A percentile compares a stretch with the other conserved stretches of the same genome.
Evolutionary conservation across 2,329 filamentous ascomycete species (phyloP).

Genomic region (Karstenula rhodostoma): DNA sequence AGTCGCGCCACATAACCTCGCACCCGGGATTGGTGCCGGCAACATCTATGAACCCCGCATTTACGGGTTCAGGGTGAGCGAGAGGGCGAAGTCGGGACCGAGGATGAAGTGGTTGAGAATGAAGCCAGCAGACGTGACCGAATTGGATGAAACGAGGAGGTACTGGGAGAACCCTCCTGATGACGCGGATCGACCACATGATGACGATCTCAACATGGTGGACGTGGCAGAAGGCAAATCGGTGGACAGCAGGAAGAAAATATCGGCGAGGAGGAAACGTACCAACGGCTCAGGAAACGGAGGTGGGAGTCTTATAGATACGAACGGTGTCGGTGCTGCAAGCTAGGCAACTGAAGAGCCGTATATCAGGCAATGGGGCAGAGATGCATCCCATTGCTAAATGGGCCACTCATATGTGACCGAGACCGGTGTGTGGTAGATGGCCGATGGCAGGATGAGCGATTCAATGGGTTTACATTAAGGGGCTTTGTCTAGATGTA

Average conservation of each 20-base stretch:
- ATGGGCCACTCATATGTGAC: not conserved
- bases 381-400: not conserved
- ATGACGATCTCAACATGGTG: conserved; percentile 51
- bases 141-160: conserved; percentile 76
- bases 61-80: conserved; percentile 94
- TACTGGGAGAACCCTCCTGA: conserved; percentile 57
- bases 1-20: conserved; percentile 84
- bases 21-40: conserved; percentile 80
- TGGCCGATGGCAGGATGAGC: not conserved
- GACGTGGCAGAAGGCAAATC: conserved; percentile 45
- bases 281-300: conserved; percentile 38
- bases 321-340: conserved; percentile 46
- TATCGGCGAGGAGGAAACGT: conserved; percentile 46
- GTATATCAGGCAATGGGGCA: not conserved
- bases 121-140: conserved; percentile 79
- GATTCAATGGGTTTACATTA: not conserved
- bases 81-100: conserved; percentile 86
- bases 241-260: conserved; percentile 48
- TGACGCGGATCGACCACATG: conserved; percentile 45
- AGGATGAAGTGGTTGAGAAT: conserved; percentile 96
- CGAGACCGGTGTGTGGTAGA: not conserved
- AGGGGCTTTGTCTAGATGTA: conserved; percentile 5
- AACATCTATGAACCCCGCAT: conserved; percentile 95
- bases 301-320: conserved; percentile 52
- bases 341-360: conserved; percentile 23